Evolutionary conservation across 805 yeast genomes (phyloP), one percentile per base, ranked within the genome.

Genomic region (Hermanozyma aechmeae): DNA sequence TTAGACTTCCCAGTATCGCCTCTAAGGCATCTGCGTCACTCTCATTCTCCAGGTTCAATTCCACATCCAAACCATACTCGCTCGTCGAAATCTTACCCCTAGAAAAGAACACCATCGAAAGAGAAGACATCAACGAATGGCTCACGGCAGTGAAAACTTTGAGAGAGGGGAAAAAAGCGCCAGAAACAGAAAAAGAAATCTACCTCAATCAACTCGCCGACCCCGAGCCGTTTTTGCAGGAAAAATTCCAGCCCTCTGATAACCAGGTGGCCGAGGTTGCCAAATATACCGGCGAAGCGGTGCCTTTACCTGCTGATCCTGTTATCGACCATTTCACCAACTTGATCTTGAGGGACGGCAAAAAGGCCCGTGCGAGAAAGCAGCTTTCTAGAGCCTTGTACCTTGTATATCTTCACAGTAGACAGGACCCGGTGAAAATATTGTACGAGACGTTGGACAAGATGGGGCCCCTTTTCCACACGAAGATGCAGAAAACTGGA

Each of bases 301-400:
- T 84, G 17, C 94, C 95, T 16, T 46, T 61, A 16, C 63, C 66
- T 39, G 57, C 60, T 25, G 92, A 85, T 43, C 79, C 82, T n/a
- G 71, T 77, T 13, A 63, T 87, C 27, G 76, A 77, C 28, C 78
- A 81, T 43, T 73, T 92, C 47, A 78, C 83, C 31, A 86, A 86
- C 50, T 67, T 86, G 61, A 76, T 92, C 37, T 92, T 92, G 97
- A 76, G 83, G 49, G 78, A 84, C 50, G 98, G 98, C 24, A 77
- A 78, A 53, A 92, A 87, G 53, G 72, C 82, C 31, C 61, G 66
- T 28, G 96, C 97, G 0, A 79, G 78, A 49, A 78, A 70, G 43
- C 65, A 69, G 27, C 65, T 92, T 32, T 70, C 79, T 30, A 71
- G 79, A 48, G 94, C 96, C 0, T 64, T 92, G 29, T 86, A 87